A percentile compares a stretch with the other conserved stretches of the same genome.
Conservation (phyloP, 2,329 filamentous ascomycete genomes). For the Alternaria dauci region DNA sequence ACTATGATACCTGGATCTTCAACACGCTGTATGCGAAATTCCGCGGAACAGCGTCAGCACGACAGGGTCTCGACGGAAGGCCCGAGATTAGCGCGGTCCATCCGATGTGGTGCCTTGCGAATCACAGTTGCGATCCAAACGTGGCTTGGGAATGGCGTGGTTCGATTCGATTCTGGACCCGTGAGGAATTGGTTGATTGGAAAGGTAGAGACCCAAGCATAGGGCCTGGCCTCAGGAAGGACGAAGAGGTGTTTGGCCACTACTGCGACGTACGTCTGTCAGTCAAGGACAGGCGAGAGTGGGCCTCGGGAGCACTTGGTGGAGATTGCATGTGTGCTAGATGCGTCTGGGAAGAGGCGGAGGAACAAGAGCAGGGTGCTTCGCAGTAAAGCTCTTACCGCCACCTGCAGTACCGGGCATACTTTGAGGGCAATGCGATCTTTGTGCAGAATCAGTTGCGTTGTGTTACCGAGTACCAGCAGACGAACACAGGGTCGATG, state of each 20-base stretch:
- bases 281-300: conserved; percentile 84
- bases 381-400: not conserved
- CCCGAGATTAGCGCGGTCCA: conserved; percentile 94
- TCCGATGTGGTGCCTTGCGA: conserved; percentile 94
- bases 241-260: conserved; percentile 89
- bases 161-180: conserved; percentile 73
- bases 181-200: conserved; percentile 65
- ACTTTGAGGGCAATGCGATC: not conserved
- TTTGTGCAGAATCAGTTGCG: not conserved
- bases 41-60: conserved; percentile 85
- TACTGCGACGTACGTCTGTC: conserved; percentile 87
- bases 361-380: conserved; percentile 6
- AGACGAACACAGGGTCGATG: not conserved
- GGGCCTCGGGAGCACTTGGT: conserved; percentile 86
- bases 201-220: conserved; percentile 41
- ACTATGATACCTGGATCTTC: conserved; percentile 81
- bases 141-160: conserved; percentile 94
- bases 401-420: not conserved
- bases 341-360: conserved; percentile 73
- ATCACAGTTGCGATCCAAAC: conserved; percentile 95
- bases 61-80: conserved; percentile 73
- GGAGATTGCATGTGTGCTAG: conserved; percentile 87
- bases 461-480: not conserved
- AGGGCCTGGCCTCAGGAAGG: conserved; percentile 72
- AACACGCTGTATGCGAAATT: conserved; percentile 95